Conservation (phyloP, 805 yeast species). For the Yamadazyma laniorum region DNA sequence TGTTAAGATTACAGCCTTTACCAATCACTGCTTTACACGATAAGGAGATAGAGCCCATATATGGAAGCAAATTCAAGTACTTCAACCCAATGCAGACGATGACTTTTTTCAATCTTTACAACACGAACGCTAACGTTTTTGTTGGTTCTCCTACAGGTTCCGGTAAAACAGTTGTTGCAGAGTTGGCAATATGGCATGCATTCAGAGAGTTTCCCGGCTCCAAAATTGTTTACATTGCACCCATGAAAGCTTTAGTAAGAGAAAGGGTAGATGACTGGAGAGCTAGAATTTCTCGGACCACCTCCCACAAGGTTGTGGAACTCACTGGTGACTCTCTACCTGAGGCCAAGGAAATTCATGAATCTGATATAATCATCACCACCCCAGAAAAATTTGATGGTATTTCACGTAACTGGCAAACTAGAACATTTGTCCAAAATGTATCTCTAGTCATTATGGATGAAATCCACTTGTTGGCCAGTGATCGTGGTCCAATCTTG, state of each 20-base stretch:
- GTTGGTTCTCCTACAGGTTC: conserved; percentile 99
- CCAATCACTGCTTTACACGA: conserved; percentile 81
- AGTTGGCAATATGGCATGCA: conserved; percentile 96
- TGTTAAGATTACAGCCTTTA: conserved; percentile 78
- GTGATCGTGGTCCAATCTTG: conserved; percentile 83
- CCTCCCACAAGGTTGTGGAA: conserved; percentile 60
- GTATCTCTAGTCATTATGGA: conserved; percentile 80
- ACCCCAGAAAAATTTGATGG: conserved; percentile 90
- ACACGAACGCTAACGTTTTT: conserved; percentile 74
- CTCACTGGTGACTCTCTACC: conserved; percentile 83
- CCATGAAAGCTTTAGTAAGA: conserved; percentile 83
- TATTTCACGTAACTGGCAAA: conserved; percentile 82
- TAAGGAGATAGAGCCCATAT: conserved; percentile 62
- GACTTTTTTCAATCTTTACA: conserved; percentile 87
- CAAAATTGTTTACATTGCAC: conserved; percentile 82
- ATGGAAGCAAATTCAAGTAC: conserved; percentile 66
- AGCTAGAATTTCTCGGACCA: conserved; percentile 45
- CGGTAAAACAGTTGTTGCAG: conserved; percentile 97
- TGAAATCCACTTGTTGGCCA: conserved; percentile 78
- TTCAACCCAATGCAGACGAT: conserved; percentile 99
- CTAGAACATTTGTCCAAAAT: conserved; percentile 70
- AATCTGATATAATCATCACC: conserved; percentile 74
- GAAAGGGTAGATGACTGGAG: conserved; percentile 85
- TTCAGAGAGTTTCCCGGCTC: conserved; percentile 76
- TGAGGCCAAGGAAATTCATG: conserved; percentile 60